A percentile compares a stretch with the other conserved stretches of the same genome.
Evolutionary conservation across 305 asterid genomes (phyloP).

Genomic region (Lippia alba): DNA sequence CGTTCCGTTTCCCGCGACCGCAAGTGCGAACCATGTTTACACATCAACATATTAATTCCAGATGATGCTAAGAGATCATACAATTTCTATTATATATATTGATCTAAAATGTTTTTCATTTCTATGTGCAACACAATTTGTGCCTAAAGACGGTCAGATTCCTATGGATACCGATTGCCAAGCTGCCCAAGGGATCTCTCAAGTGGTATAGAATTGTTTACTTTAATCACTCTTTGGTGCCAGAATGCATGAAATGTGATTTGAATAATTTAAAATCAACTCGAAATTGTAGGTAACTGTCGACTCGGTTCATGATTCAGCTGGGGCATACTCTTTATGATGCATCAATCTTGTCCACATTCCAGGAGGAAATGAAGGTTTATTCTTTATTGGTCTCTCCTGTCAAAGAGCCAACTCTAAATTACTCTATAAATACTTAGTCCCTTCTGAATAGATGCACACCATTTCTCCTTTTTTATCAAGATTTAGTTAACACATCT

Average conservation of each 20-base stretch:
- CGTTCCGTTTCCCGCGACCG: too few species aligned
- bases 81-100: neutral
- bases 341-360: constrained; percentile 1
- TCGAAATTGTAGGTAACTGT: constrained; percentile 67
- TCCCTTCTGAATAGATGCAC: neutral
- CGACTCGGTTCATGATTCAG: constrained; percentile 67
- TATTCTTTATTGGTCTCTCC: too few species aligned
- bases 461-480: neutral
- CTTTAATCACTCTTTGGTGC: neutral
- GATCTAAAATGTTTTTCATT: constrained; percentile 32
- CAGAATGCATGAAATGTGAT: constrained; percentile 14
- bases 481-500: neutral
- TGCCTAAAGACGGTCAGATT: constrained; percentile 77
- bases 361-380: too few species aligned
- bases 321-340: constrained; percentile 66
- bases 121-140: constrained; percentile 65
- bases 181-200: constrained; percentile 70
- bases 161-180: constrained; percentile 60
- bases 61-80: too few species aligned
- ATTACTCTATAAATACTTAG: constrained; percentile 19
- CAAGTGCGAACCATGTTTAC: too few species aligned
- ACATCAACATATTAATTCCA: too few species aligned
- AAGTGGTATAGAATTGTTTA: constrained; percentile 57
- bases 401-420: neutral
- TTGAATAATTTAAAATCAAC: neutral